Evolutionary conservation across 2,329 filamentous ascomycete genomes (phyloP), one percentile per base, ranked within the genome.

Genomic region (Ascochyta rabiei): DNA sequence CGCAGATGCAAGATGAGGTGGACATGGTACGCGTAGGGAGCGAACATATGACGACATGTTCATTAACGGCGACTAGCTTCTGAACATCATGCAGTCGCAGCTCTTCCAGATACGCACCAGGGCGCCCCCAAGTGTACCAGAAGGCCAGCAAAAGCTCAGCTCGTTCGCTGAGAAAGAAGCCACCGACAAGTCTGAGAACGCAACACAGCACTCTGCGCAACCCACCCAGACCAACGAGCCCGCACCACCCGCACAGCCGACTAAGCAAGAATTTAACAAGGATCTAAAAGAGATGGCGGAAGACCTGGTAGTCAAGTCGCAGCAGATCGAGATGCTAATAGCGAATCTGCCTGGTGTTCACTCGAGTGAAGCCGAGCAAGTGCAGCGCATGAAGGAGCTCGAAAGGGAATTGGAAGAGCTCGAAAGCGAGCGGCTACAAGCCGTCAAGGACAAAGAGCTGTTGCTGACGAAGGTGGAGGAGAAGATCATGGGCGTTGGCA

Each of bases 1-100:
- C 91, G 1, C 90, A 95, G 74, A 81, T 95, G 53, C 91, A 96
- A 76, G 90, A 95, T 78, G 88, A 89, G 75, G 85, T 93, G 57
- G 90, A 95, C 69, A 86, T 92, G 82, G 90, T 90, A 78, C 30
- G 75, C 24, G 24, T 16, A 33, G 19, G 18, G 21, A 21, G 24
- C 34, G 19, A n/a, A 9, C 8, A 8, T 18, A 43, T 30, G 37
- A 19, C n/a, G 39, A 33, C 33, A 28, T 24, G 7, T 5, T n/a
- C 4, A 16, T 43, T 52, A 35, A 56, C 30, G 19, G 4, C 4
- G 5, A 52, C 15, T 57, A 81, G 77, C 76, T 81, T 33, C 71
- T 79, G 18, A 76, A 77, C 35, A 79, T 80, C 67, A 81, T 82
- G 78, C 77, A 77, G 66, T 69, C 76, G 33, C 67, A 76, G 19